Conservation (phyloP, 2,329 filamentous ascomycete species). For the Corniculantispora saksenae region DNA sequence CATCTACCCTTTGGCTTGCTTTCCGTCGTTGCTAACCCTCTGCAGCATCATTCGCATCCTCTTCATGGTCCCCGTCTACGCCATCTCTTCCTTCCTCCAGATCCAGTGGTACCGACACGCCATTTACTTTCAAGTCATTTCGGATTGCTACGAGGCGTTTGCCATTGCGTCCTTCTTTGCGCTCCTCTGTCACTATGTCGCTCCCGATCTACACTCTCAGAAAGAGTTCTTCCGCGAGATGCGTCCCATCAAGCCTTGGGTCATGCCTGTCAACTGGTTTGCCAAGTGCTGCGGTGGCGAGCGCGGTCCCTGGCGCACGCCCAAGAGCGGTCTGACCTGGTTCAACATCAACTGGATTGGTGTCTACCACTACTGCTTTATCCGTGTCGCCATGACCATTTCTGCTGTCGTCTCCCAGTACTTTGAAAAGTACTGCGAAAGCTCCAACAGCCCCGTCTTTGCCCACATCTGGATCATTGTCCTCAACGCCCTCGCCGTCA, state of each 20-base stretch:
- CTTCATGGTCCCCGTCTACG: slow-evolving; percentile 84
- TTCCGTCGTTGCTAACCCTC: slow-evolving; percentile 3
- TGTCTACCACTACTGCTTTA: slow-evolving; percentile 84
- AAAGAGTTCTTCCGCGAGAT: slow-evolving; percentile 78
- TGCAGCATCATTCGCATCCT: slow-evolving; percentile 80
- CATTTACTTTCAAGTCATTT: slow-evolving; percentile 78
- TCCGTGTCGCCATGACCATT: slow-evolving; percentile 77
- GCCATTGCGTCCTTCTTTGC: slow-evolving; percentile 86
- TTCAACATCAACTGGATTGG: slow-evolving; percentile 85
- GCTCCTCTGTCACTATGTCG: slow-evolving; percentile 78
- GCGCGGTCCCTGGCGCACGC: slow-evolving; percentile 70
- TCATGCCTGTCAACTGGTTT: slow-evolving; percentile 71
- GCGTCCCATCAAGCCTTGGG: slow-evolving; percentile 68
- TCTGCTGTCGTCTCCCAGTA: slow-evolving; percentile 74
- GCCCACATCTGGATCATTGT: slow-evolving; percentile 76
- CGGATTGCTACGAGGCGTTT: slow-evolving; percentile 87
- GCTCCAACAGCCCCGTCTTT: slow-evolving; percentile 74
- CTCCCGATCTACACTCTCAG: slow-evolving; percentile 74
- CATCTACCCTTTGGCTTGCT: background rate
- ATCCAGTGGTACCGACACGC: slow-evolving; percentile 74
- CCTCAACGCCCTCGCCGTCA: slow-evolving; percentile 71
- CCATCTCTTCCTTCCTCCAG: slow-evolving; percentile 71
- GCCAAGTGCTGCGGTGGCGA: slow-evolving; percentile 70
- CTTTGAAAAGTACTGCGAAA: slow-evolving; percentile 72
- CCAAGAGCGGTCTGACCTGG: slow-evolving; percentile 81